Percentiles rank a stretch among this genome's conserved stretches.
These are phyloP conservation scores for Herpetomonas tarakana DNA, from an alignment of 208 protist genomes.

Conservation along the genomic window DNA sequence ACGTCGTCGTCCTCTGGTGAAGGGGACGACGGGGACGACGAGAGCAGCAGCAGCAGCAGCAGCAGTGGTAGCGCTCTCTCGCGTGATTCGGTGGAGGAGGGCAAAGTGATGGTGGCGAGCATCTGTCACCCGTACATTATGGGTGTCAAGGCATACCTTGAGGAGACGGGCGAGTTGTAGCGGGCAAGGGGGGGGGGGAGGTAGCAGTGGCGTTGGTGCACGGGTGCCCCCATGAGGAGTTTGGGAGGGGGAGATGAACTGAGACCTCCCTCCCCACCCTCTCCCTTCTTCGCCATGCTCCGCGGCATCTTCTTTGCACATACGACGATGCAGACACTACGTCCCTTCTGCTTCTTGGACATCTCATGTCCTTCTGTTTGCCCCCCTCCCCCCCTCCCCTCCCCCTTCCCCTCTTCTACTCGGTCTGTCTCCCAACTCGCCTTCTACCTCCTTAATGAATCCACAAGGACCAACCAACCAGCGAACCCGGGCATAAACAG, in stretches of 20 bases:
- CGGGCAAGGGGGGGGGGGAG: background rate
- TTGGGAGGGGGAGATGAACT: too few species aligned
- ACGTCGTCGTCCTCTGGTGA: background rate
- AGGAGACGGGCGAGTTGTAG: constrained; percentile 12
- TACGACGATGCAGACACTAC: background rate
- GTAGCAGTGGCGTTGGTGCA: background rate
- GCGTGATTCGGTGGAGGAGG: constrained; percentile 20
- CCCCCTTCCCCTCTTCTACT: background rate
- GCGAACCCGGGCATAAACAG: too few species aligned
- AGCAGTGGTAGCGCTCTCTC: background rate
- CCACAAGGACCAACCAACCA: too few species aligned
- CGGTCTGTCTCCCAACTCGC: background rate
- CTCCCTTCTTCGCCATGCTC: too few species aligned
- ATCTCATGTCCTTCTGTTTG: constrained; percentile 1
- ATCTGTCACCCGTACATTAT: constrained; percentile 61
- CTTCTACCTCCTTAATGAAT: background rate
- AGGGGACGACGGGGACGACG: constrained; percentile 21
- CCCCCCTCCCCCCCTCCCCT: background rate
- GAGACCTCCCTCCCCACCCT: too few species aligned
- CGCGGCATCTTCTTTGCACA: too few species aligned
- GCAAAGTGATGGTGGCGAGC: constrained; percentile 51
- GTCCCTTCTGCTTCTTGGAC: background rate
- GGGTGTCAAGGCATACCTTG: constrained; percentile 56
- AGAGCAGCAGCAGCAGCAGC: constrained; percentile 2
- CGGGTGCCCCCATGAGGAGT: too few species aligned